Percentiles rank a stretch among this genome's conserved stretches.
These are phyloP conservation scores for Euphorbia corollata DNA, from an alignment of 441 rosid species.

Conservation along the genomic window DNA sequence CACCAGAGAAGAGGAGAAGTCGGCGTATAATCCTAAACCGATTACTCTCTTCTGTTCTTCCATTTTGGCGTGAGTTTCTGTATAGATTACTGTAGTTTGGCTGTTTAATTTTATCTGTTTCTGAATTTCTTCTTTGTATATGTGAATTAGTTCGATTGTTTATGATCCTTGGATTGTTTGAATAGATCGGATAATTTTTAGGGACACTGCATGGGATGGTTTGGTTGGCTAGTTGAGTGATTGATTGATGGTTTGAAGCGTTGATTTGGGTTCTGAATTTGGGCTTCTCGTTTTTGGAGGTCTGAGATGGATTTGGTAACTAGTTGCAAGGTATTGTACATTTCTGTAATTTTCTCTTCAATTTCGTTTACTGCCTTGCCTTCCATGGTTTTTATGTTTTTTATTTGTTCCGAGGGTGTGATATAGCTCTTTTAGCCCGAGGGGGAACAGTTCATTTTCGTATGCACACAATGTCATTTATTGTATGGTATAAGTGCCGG, in stretches of 20 bases:
- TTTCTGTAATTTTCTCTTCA: not conserved
- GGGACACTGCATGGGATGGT: conserved; percentile 22
- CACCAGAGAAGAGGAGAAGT: conserved; percentile 16
- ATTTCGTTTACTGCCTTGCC: not conserved
- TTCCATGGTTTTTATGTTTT: not conserved
- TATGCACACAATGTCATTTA: not conserved
- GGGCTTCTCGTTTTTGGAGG: conserved; percentile 21
- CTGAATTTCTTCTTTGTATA: not conserved
- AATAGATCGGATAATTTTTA: conserved; percentile 38
- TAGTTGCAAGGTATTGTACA: conserved; percentile 60
- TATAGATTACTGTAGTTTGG: not conserved
- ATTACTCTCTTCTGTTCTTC: conserved; percentile 12
- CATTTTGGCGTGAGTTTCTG: conserved; percentile 21
- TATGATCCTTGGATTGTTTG: conserved; percentile 11
- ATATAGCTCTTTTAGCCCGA: not conserved
- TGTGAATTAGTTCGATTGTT: conserved; percentile 11
- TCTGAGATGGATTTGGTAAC: conserved; percentile 67
- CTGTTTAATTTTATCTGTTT: not conserved
- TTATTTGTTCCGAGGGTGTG: not conserved
- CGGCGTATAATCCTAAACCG: conserved; percentile 28
- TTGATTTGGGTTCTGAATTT: conserved; percentile 22
- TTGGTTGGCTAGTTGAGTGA: conserved; percentile 22
- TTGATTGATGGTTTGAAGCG: conserved; percentile 19
- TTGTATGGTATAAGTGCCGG: not conserved
- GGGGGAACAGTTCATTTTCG: conserved; percentile 3